A percentile compares a stretch with the other conserved stretches of the same genome.
Conservation (phyloP, 2,329 filamentous ascomycete genomes). For the Penicillium sp. region DNA sequence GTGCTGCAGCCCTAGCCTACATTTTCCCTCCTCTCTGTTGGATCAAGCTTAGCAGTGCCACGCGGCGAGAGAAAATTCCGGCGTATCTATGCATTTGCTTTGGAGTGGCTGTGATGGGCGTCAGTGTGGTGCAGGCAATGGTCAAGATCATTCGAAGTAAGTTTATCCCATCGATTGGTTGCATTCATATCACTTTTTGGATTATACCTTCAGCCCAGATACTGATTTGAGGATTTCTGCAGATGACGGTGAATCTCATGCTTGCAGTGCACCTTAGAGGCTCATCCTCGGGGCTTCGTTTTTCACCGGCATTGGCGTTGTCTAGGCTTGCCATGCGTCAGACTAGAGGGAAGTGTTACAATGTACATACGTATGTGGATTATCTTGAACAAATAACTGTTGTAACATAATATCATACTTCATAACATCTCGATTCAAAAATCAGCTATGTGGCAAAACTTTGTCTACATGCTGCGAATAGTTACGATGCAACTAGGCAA, state of each 20-base stretch:
- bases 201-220: constrained; percentile 24
- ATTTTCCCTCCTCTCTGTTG: constrained; percentile 94
- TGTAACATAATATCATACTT: not conserved
- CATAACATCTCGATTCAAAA: not conserved
- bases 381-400: not conserved
- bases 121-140: constrained; percentile 72
- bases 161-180: constrained; percentile 10
- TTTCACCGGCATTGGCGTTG: not conserved
- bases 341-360: not conserved
- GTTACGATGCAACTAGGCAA: too few relatives aligned
- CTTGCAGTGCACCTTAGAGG: constrained; percentile 4
- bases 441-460: too few relatives aligned
- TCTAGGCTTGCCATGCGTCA: not conserved
- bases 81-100: constrained; percentile 72
- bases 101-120: constrained; percentile 75
- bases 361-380: not conserved
- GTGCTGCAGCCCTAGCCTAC: constrained; percentile 89
- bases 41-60: constrained; percentile 80
- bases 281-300: too few relatives aligned
- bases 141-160: constrained; percentile 60
- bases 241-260: constrained; percentile 7
- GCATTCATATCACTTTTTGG: not conserved
- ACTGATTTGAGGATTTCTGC: constrained; percentile 25
- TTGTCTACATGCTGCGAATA: too few relatives aligned
- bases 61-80: constrained; percentile 71